Evolutionary conservation across 352 stramenopile species (phyloP).

Genomic region (Phytophthora pseudosyringae): DNA sequence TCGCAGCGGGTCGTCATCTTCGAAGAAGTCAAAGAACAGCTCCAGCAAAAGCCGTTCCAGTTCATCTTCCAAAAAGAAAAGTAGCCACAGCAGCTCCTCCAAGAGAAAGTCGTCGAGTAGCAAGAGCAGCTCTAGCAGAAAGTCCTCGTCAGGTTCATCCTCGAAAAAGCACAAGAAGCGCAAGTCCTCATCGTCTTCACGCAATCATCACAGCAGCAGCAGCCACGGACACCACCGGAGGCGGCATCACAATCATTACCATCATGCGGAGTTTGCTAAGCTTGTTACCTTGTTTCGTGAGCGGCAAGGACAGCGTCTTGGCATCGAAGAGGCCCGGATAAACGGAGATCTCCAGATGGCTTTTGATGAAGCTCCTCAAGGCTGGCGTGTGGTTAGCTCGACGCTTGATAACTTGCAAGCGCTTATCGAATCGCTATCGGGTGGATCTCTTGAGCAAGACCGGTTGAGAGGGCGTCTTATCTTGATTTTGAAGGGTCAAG

Average conservation of each 20-base stretch:
- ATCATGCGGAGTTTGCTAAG: slow-evolving; percentile 75
- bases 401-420: slow-evolving; percentile 65
- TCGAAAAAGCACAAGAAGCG: slow-evolving; percentile 77
- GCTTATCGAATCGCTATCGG: slow-evolving; percentile 57
- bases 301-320: slow-evolving; percentile 62
- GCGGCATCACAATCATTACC: slow-evolving; percentile 60
- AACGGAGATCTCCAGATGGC: slow-evolving; percentile 38
- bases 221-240: slow-evolving; percentile 59
- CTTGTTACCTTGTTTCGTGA: slow-evolving; percentile 60
- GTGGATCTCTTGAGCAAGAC: slow-evolving; percentile 81
- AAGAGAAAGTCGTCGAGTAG: slow-evolving; percentile 47
- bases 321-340: slow-evolving; percentile 65
- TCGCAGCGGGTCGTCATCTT: slow-evolving; percentile 45
- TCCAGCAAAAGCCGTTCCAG: slow-evolving; percentile 45
- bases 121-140: slow-evolving; percentile 65
- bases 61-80: slow-evolving; percentile 59
- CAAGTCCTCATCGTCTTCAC: slow-evolving; percentile 71
- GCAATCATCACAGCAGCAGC: slow-evolving; percentile 53
- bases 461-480: slow-evolving; percentile 75
- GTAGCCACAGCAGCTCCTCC: slow-evolving; percentile 49
- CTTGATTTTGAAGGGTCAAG: slow-evolving; percentile 79
- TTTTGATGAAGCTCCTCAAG: slow-evolving; percentile 56
- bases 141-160: slow-evolving; percentile 54
- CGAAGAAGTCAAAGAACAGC: slow-evolving; percentile 51
- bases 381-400: slow-evolving; percentile 78